phyloP scores from a whole-genome alignment of 75 land plant genomes.

The Pinus taeda region DNA sequence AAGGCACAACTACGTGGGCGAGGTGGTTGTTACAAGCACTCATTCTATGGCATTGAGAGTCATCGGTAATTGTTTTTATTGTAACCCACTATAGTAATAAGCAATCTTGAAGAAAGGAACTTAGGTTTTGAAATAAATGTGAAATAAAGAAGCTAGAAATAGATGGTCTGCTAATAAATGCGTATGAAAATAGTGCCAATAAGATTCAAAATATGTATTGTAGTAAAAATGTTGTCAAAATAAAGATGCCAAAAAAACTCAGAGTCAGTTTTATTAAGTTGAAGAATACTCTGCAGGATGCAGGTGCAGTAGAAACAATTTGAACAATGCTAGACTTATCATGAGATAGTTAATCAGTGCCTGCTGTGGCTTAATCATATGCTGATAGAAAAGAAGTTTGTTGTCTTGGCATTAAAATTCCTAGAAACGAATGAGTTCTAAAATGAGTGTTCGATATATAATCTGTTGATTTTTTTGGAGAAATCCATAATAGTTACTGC shows the following conservation, averaged over 20 bases:
- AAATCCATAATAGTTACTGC: too few relatives aligned
- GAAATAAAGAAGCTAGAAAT: background rate
- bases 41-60: conserved; percentile 97
- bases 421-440: too few relatives aligned
- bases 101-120: background rate
- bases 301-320: conserved; percentile 12
- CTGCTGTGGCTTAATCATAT: background rate
- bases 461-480: too few relatives aligned
- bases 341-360: background rate
- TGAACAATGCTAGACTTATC: background rate
- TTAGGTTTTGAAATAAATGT: background rate
- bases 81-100: background rate
- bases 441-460: too few relatives aligned
- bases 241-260: background rate
- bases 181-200: background rate
- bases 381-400: background rate
- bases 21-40: conserved; percentile 98
- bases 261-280: background rate
- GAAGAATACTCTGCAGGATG: too few relatives aligned
- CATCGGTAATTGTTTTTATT: conserved; percentile 56
- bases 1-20: conserved; percentile 94
- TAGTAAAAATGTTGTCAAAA: background rate
- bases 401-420: too few relatives aligned
- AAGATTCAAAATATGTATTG: background rate
- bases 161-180: background rate